Evolutionary conservation across 805 yeast species (phyloP).

Genomic region (Kazachstania martiniae): DNA sequence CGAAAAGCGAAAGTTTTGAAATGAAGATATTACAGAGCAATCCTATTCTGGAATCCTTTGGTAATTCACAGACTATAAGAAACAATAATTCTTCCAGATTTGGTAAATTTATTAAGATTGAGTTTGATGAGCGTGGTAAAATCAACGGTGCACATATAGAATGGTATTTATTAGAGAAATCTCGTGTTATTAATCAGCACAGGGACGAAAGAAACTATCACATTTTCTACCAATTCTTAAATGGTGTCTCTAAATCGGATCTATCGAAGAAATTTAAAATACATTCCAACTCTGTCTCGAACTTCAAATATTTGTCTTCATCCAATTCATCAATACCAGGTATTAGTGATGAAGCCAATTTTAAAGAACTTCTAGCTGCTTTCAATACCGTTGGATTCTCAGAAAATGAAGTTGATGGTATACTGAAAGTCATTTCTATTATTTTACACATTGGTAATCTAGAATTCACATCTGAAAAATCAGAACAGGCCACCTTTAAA

Average conservation of each 20-base stretch:
- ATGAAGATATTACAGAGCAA: slow-evolving; percentile 83
- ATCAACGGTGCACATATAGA: slow-evolving; percentile 87
- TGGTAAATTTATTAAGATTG: slow-evolving; percentile 89
- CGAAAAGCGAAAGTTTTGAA: slow-evolving; percentile 43
- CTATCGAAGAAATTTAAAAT: slow-evolving; percentile 32
- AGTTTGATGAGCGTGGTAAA: slow-evolving; percentile 50
- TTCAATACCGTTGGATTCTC: slow-evolving; percentile 65
- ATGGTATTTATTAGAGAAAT: slow-evolving; percentile 88
- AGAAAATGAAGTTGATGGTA: slow-evolving; percentile 39
- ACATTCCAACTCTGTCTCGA: slow-evolving; percentile 16
- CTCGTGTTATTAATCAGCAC: slow-evolving; percentile 77
- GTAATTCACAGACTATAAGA: slow-evolving; percentile 91
- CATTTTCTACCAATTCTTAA: slow-evolving; percentile 76
- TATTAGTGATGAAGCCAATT: slow-evolving; percentile 67
- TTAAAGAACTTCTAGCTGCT: slow-evolving; percentile 49
- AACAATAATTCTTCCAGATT: slow-evolving; percentile 93
- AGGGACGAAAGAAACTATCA: slow-evolving; percentile 82
- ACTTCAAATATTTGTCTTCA: slow-evolving; percentile 40
- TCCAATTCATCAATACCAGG: slow-evolving; percentile 54
- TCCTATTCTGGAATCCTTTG: slow-evolving; percentile 92
- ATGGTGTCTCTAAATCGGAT: slow-evolving; percentile 48
- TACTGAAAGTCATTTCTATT: slow-evolving; percentile 60
- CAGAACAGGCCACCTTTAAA: slow-evolving; percentile 66
- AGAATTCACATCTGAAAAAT: slow-evolving; percentile 50
- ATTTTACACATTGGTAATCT: slow-evolving; percentile 82